Conservation (phyloP, 495 filamentous ascomycete species). For the Chaetomium cochliodes region DNA sequence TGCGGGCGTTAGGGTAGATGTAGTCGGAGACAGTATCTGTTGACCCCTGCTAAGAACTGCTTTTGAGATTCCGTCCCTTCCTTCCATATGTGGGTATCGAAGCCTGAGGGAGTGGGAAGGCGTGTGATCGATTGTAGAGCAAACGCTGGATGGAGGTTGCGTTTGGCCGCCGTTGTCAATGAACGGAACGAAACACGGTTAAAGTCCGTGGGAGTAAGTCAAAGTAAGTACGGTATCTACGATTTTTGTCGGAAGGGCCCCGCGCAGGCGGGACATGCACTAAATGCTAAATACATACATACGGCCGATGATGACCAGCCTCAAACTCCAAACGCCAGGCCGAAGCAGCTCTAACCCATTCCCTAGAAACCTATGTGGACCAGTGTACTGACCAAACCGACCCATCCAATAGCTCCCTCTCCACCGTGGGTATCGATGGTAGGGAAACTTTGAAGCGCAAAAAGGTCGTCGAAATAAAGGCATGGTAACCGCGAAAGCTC, state of each 20-base stretch:
- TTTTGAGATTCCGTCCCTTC: no score
- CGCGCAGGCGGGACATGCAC: neutral
- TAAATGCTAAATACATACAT: constrained; percentile 7
- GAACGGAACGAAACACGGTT: neutral
- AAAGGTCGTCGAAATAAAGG: neutral
- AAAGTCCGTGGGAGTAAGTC: neutral
- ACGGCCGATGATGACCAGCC: neutral
- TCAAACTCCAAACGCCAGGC: constrained; percentile 1
- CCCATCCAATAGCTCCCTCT: constrained; percentile 3
- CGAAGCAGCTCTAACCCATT: neutral
- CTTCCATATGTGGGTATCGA: no score
- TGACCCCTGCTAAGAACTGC: no score
- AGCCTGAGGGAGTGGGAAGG: no score
- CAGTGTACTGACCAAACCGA: neutral
- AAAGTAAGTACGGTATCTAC: neutral
- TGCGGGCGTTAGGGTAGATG: no score
- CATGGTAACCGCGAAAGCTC: neutral
- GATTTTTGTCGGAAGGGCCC: neutral
- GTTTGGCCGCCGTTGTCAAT: neutral
- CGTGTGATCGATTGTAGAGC: no score
- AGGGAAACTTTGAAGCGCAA: neutral
- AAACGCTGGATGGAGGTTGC: no score
- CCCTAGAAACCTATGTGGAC: neutral
- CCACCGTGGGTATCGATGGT: constrained; percentile 10
- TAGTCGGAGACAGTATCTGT: no score